Evolutionary conservation across 2,329 filamentous ascomycete species (phyloP).

Genomic region (Berkeleyomyces rouxiae): DNA sequence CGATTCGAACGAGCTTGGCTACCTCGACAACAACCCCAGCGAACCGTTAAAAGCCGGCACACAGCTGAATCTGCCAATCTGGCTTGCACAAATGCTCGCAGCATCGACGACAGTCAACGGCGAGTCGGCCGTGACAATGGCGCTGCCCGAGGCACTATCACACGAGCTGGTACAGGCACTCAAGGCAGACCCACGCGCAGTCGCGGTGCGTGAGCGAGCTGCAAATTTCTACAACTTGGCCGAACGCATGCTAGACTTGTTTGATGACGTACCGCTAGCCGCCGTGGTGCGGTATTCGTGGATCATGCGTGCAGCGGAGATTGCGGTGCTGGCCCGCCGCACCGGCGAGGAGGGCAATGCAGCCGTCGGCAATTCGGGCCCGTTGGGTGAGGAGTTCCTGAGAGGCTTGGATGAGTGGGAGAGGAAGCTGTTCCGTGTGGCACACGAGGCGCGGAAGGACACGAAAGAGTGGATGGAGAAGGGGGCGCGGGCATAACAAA

Average conservation of each 20-base stretch:
- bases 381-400: conserved; percentile 62
- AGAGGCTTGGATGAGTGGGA: conserved; percentile 83
- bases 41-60: conserved; percentile 63
- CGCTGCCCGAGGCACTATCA: conserved; percentile 62
- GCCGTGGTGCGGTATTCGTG: conserved; percentile 64
- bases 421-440: conserved; percentile 54
- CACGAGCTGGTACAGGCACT: conserved; percentile 73
- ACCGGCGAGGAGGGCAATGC: conserved; percentile 42
- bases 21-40: conserved; percentile 66
- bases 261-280: conserved; percentile 66
- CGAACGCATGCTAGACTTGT: conserved; percentile 72
- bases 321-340: conserved; percentile 80
- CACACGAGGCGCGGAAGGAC: conserved; percentile 56
- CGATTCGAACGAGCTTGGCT: conserved; percentile 70
- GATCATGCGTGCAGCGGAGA: conserved; percentile 61
- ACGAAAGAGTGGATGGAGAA: conserved; percentile 55
- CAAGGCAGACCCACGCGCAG: conserved; percentile 73
- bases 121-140: conserved; percentile 52
- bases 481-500: conserved; percentile 24
- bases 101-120: conserved; percentile 37
- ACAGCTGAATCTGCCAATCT: conserved; percentile 69
- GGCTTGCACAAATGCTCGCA: conserved; percentile 88
- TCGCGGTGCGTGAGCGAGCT: conserved; percentile 68
- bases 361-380: conserved; percentile 15
- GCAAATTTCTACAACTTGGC: conserved; percentile 80